Conservation (phyloP, 441 rosid species). For the Corymbia calophylla region DNA sequence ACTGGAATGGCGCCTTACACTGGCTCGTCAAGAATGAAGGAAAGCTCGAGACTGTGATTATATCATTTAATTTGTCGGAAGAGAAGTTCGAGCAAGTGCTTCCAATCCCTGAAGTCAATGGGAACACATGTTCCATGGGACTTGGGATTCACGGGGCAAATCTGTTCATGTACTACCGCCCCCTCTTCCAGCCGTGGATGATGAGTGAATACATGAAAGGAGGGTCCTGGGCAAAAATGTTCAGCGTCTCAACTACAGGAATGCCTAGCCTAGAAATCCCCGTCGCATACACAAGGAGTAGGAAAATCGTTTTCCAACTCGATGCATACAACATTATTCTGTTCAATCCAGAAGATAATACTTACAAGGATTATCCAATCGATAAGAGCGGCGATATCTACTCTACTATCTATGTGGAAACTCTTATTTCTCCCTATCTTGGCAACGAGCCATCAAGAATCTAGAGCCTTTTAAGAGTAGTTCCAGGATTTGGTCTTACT, state of each 20-base stretch:
- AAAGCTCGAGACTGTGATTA: not conserved
- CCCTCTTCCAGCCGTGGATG: no score
- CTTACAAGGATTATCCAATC: not conserved
- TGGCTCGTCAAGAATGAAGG: not conserved
- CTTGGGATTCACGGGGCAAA: not conserved
- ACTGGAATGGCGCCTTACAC: not conserved
- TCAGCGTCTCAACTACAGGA: not conserved
- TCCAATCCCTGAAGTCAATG: not conserved
- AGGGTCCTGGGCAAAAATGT: not conserved
- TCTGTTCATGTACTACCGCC: not conserved
- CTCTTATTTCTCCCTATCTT: not conserved
- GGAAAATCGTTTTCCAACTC: not conserved
- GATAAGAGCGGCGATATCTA: not conserved
- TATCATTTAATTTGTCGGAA: not conserved
- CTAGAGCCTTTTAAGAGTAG: not conserved
- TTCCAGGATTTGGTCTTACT: not conserved
- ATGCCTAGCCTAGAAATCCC: not conserved
- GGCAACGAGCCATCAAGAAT: not conserved
- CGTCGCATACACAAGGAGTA: not conserved
- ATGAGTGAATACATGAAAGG: no score
- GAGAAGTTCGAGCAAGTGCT: not conserved
- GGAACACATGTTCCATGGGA: not conserved
- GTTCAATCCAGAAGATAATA: not conserved
- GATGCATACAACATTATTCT: not conserved
- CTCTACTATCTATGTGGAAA: not conserved